A percentile compares a stretch with the other conserved stretches of the same genome.
phyloP scores from a whole-genome alignment of 225 moss, liverwort and hornwort genomes.

The Bryoerythrophyllum caledonicum region DNA sequence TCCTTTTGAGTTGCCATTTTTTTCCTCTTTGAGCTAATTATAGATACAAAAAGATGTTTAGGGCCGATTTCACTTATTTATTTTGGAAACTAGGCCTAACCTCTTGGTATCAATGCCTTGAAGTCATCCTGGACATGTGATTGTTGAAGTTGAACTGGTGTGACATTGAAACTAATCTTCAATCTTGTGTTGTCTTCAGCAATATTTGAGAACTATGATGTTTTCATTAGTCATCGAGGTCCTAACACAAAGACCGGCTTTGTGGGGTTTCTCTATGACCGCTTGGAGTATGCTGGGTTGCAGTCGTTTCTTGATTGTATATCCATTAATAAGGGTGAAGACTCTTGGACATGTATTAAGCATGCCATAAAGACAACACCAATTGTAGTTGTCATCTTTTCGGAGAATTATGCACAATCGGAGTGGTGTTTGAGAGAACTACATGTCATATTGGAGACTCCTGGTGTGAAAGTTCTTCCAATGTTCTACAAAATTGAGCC shows the following conservation, averaged over 20 bases:
- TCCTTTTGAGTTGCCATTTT: no score
- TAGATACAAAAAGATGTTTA: no score
- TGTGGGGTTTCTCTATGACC: not conserved
- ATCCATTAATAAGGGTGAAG: not conserved
- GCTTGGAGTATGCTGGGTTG: not conserved
- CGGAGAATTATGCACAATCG: not conserved
- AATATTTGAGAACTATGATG: not conserved
- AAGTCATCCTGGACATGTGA: not conserved
- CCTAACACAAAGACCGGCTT: no score
- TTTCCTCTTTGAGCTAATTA: no score
- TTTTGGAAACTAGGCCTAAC: no score
- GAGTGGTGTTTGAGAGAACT: not conserved
- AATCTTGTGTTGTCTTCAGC: not conserved
- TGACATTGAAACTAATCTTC: rapidly evolving
- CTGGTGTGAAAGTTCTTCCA: not conserved
- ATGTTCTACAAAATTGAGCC: not conserved
- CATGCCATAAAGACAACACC: not conserved
- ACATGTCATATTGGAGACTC: not conserved
- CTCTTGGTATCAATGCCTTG: no score
- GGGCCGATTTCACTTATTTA: no score
- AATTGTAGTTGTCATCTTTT: not conserved
- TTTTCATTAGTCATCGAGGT: no score
- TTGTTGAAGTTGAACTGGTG: not conserved
- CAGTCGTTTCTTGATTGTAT: not conserved
- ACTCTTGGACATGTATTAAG: no score